Evolutionary conservation across 106 monocot genomes (phyloP).

Genomic region (Agapanthus africanus): DNA sequence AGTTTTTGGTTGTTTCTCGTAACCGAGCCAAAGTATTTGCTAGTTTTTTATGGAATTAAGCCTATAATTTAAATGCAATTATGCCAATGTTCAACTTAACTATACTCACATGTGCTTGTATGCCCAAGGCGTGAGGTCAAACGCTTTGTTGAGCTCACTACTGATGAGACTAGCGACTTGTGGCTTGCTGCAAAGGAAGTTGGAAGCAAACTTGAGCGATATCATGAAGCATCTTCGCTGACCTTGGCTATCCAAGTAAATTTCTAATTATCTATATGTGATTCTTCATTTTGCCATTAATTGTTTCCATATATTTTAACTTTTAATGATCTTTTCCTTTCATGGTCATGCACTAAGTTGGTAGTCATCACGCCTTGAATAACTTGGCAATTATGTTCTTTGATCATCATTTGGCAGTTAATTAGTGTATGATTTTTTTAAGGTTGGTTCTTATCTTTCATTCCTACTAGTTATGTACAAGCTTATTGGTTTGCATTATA

Average conservation of each 20-base stretch:
- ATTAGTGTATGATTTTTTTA: background rate
- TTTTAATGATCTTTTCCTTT: background rate
- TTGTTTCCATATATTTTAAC: too few species aligned
- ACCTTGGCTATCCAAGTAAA: slow-evolving; percentile 80
- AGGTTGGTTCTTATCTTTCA: background rate
- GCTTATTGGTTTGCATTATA: background rate
- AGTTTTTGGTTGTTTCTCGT: too few species aligned
- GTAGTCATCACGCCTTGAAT: background rate
- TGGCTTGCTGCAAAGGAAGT: slow-evolving; percentile 83
- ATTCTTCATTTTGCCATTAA: background rate
- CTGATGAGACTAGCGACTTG: slow-evolving; percentile 69
- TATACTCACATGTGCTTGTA: slow-evolving; percentile 78
- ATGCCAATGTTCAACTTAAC: slow-evolving; percentile 41
- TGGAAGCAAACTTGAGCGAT: slow-evolving; percentile 57
- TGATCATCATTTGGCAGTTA: background rate
- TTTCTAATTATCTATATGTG: background rate
- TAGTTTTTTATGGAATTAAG: background rate
- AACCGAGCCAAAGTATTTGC: too few species aligned
- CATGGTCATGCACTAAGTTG: background rate
- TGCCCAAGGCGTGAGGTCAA: slow-evolving; percentile 92
- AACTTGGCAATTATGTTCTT: background rate
- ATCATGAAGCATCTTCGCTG: slow-evolving; percentile 83
- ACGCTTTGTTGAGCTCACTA: slow-evolving; percentile 73
- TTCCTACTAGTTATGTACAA: background rate
- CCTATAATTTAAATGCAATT: background rate